Percentiles rank a stretch among this genome's conserved stretches.
Evolutionary conservation across 192 early-diverging fungal species (phyloP).

Genomic region (Rhizophagus sp.): DNA sequence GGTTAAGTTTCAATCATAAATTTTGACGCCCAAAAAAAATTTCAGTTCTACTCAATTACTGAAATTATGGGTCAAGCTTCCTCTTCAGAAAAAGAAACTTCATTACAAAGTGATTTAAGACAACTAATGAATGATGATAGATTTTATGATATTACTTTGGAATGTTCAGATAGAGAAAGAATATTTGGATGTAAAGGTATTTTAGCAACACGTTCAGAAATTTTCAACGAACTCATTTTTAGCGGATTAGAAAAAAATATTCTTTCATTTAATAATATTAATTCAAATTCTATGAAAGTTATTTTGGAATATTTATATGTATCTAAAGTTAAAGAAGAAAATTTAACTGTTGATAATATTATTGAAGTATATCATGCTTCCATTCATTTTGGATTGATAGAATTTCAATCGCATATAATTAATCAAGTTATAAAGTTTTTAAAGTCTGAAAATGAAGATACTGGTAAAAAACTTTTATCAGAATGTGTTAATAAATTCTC

Average conservation of each 20-base stretch:
- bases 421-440: background rate
- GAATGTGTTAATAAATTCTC: background rate
- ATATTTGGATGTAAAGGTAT: background rate
- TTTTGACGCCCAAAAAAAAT: no score
- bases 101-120: background rate
- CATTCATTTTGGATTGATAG: background rate
- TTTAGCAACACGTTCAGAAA: background rate
- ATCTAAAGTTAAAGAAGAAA: background rate
- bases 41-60: background rate
- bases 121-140: background rate
- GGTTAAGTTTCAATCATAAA: no score
- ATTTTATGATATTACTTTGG: background rate
- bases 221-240: background rate
- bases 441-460: background rate
- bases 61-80: background rate
- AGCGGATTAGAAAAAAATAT: background rate
- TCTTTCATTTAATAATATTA: background rate
- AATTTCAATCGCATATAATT: background rate
- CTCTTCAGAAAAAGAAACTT: background rate
- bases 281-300: background rate
- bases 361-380: background rate
- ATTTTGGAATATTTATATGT: constrained; percentile 12
- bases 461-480: background rate
- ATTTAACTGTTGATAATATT: background rate
- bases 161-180: background rate